Evolutionary conservation across 768 basidiomycete species (phyloP).

Genomic region (Mycena filopes): DNA sequence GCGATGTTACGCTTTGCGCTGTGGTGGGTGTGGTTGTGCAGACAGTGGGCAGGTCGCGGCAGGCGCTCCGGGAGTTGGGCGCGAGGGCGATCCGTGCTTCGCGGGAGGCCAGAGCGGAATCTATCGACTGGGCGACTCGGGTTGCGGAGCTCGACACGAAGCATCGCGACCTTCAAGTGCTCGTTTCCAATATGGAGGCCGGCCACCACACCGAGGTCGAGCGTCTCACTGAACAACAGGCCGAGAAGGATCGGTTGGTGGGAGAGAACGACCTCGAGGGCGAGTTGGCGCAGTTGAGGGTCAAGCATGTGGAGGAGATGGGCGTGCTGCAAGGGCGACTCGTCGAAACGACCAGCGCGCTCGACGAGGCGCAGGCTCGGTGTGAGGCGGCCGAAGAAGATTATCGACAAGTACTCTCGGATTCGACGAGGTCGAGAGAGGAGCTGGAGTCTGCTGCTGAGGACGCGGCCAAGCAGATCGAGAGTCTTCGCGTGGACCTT

Average conservation of each 20-base stretch:
- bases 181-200: conserved; percentile 31
- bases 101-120: not conserved
- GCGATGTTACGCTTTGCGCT: conserved; percentile 47
- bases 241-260: conserved; percentile 39
- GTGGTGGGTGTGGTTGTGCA: conserved; percentile 52
- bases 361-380: conserved; percentile 47
- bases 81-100: not conserved
- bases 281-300: conserved; percentile 44
- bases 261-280: conserved; percentile 37
- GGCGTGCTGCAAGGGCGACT: conserved; percentile 49
- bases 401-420: conserved; percentile 46
- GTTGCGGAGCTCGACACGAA: conserved; percentile 29
- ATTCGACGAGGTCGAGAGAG: conserved; percentile 43
- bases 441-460: conserved; percentile 41
- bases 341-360: conserved; percentile 44
- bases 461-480: conserved; percentile 33
- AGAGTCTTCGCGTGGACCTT: conserved; percentile 26
- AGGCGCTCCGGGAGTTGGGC: conserved; percentile 30
- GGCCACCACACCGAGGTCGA: conserved; percentile 40
- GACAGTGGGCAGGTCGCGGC: conserved; percentile 46
- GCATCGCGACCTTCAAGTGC: conserved; percentile 23
- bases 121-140: conserved; percentile 25
- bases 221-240: conserved; percentile 41
- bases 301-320: conserved; percentile 50
- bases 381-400: conserved; percentile 47